Evolutionary conservation across 257 asterid genomes (phyloP), one percentile per base, ranked within the genome.

Genomic region (Ligustrum vulgare): DNA sequence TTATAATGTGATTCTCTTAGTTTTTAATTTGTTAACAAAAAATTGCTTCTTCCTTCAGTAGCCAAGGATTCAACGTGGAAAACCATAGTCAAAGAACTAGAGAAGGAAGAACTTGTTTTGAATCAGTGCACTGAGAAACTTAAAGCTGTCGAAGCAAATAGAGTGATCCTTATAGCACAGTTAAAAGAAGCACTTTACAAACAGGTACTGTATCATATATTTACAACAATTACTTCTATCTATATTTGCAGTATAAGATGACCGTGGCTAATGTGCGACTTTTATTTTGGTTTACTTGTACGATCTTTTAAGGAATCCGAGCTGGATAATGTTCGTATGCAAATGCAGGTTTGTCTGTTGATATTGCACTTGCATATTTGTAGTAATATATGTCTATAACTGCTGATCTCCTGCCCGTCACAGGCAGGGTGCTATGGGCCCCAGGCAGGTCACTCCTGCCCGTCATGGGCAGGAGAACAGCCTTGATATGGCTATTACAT

Each of bases 311-410:
- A 93, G 98, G 97, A 91, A 91, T 87, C 97, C n/a, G 97, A 91
- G 74, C 89, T 94, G 51, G 97, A 94, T 87, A 91, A 84, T 72
- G 85, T 91, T 75, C 87, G 96, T 77, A 93, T 96, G 13, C 96
- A 91, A 80, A 86, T 90, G 64, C 97, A 93, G 96, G 98, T 93
- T 71, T 70, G 76, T 72, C 16, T 32, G 9, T 56, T 18, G 64
- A 56, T n/a, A 20, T 22, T 2, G 15, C 15, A 8, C 23, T 56
- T 56, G 15, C 31, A 7, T 20, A 56, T 56, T 56, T 20, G 7
- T 6, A 56, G 25, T 6, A 54, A 54, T 54, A 22, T 54, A 18
- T 51, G 63, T 54, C 32, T 20, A n/a, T n/a, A n/a, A n/a, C n/a
- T n/a, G n/a, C n/a, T n/a, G n/a, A n/a, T n/a, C n/a, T n/a, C n/a